phyloP scores from a whole-genome alignment of 495 filamentous ascomycete genomes.

The Neurospora pannonica region DNA sequence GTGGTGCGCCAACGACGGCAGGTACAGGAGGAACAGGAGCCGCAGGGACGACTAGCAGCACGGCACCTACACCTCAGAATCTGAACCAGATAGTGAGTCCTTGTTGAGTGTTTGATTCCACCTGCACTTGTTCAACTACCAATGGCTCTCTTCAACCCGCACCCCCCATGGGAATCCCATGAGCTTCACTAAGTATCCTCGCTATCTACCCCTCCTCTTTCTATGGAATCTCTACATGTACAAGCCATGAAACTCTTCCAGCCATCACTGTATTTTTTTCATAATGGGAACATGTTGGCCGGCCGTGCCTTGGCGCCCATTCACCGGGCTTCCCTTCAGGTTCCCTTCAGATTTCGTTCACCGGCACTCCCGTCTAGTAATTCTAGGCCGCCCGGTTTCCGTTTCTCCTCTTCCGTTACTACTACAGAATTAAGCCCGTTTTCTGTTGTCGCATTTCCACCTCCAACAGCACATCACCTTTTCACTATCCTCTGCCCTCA shows the following conservation, averaged over 20 bases:
- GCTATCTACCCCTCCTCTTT: not conserved
- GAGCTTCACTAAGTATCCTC: not conserved
- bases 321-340: not conserved
- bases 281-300: not conserved
- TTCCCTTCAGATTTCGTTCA: not conserved
- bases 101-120: constrained; percentile 7
- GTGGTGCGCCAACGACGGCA: constrained; percentile 8
- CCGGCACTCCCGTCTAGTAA: not conserved
- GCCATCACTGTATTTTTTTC: not conserved
- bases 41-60: constrained; percentile 19
- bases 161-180: not conserved
- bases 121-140: not conserved
- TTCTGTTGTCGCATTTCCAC: not conserved
- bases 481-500: not conserved
- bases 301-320: not conserved
- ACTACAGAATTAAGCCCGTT: not conserved
- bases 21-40: constrained; percentile 8
- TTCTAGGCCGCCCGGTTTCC: not conserved
- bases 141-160: not conserved
- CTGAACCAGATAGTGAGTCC: constrained; percentile 78
- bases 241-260: not conserved
- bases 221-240: not conserved
- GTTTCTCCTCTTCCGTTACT: not conserved
- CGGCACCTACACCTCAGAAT: constrained; percentile 68
- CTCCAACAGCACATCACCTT: not conserved